Evolutionary conservation across 2,329 filamentous ascomycete genomes (phyloP), one percentile per base, ranked within the genome.

Genomic region (Stachybotrys chartarum): DNA sequence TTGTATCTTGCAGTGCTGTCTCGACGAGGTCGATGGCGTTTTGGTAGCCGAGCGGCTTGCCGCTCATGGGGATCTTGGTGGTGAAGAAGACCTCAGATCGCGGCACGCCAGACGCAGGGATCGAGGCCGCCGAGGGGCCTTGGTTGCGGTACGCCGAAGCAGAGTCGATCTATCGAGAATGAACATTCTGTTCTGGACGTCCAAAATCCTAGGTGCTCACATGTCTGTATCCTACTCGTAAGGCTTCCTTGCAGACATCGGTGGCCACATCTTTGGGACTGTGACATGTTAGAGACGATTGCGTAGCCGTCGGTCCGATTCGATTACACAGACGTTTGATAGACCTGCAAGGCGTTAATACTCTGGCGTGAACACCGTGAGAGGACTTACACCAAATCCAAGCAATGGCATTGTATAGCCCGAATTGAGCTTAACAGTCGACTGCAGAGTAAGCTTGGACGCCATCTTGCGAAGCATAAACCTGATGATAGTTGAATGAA

Each of bases 1-100:
- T 80, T 0, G 85, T 82, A 57, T 83, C 78, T 53, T 77, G 71
- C 24, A 92, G 73, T 16, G 85, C 87, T 54, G 78, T 73, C 59
- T 86, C 72, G 59, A 95, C 78, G 60, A 85, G 80, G 16, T 76
- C 75, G 68, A 84, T 85, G 24, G 87, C 80, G 56, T 75, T 79
- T 14, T 85, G 79, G 64, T 93, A 94, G 58, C 70, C 70, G 35
- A 79, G 61, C 0, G 69, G 69, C 52, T 64, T 59, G 44, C 63
- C 63, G 5, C 67, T 63, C n/a, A 68, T 60, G n/a, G 78, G 77
- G 17, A 83, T 71, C 66, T 83, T 83, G 60, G 78, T 77, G 39
- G 80, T 82, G 70, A 81, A 82, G 71, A 79, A 82, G 66, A 83
- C 68, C 2, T 79, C 69, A 31, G 71, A 70, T 51, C 80, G 74